phyloP scores from a whole-genome alignment of 768 basidiomycete species.

The Leccinum imitatum region DNA sequence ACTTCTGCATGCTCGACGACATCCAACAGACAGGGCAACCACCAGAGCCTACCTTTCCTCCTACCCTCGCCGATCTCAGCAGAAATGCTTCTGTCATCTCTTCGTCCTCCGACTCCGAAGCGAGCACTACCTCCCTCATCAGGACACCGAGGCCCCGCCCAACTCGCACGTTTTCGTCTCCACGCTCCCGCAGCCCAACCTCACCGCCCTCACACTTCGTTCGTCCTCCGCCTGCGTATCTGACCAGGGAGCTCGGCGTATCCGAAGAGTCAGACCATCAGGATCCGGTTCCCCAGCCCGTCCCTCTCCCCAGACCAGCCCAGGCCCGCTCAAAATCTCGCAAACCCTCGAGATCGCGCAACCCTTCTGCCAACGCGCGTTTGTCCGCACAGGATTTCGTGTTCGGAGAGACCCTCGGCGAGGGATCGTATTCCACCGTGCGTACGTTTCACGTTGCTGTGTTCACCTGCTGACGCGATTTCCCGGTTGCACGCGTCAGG shows the following conservation, averaged over 20 bases:
- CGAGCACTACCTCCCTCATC: conserved; percentile 38
- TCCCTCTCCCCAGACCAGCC: conserved; percentile 3
- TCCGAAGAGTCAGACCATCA: conserved; percentile 27
- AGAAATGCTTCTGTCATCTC: conserved; percentile 78
- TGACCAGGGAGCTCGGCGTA: conserved; percentile 56
- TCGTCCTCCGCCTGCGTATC: conserved; percentile 51
- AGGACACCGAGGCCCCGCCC: conserved; percentile 52
- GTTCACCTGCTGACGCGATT: conserved; percentile 5
- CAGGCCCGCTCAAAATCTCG: conserved; percentile 42
- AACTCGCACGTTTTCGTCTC: conserved; percentile 61
- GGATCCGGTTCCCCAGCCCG: conserved; percentile 14
- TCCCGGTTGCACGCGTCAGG: conserved; percentile 39
- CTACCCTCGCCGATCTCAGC: conserved; percentile 62
- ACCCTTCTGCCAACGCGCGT: conserved; percentile 46
- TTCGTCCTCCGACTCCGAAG: conserved; percentile 58
- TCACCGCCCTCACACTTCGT: conserved; percentile 37
- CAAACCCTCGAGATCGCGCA: conserved; percentile 41
- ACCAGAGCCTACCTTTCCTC: conserved; percentile 25
- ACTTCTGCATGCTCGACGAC: neutral
- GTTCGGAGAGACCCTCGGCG: conserved; percentile 72
- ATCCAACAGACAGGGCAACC: neutral
- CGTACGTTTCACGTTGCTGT: conserved; percentile 29
- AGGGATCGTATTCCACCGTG: conserved; percentile 83
- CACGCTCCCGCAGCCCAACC: conserved; percentile 54
- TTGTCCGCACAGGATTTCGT: conserved; percentile 62